phyloP scores from a whole-genome alignment of 352 stramenopile species.

The Pythium scleroteichum region DNA sequence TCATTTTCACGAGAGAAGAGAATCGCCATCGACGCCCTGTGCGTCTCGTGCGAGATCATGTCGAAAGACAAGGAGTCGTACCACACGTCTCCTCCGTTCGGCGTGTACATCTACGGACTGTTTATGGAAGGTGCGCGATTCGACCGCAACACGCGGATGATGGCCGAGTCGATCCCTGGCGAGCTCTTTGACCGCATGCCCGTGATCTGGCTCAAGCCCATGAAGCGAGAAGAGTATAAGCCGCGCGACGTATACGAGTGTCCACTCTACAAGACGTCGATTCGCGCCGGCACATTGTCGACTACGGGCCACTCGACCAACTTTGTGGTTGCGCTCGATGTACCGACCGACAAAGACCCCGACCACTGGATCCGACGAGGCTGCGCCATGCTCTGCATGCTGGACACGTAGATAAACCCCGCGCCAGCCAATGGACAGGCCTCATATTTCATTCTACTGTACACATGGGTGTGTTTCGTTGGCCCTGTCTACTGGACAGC shows the following conservation, averaged over 20 bases:
- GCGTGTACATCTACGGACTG: slow-evolving; percentile 94
- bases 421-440: background rate
- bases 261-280: slow-evolving; percentile 93
- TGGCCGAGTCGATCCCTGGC: slow-evolving; percentile 89
- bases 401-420: slow-evolving; percentile 77
- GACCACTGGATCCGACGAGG: slow-evolving; percentile 94
- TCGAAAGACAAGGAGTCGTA: slow-evolving; percentile 74
- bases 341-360: slow-evolving; percentile 78
- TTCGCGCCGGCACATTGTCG: slow-evolving; percentile 88
- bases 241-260: slow-evolving; percentile 85
- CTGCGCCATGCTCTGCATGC: slow-evolving; percentile 94
- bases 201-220: slow-evolving; percentile 91
- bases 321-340: slow-evolving; percentile 88
- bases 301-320: slow-evolving; percentile 95
- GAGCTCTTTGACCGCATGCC: slow-evolving; percentile 91
- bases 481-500: background rate
- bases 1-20: slow-evolving; percentile 88
- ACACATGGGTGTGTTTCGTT: background rate
- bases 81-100: slow-evolving; percentile 57
- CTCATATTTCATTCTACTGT: slow-evolving; percentile 9
- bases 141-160: slow-evolving; percentile 65
- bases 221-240: slow-evolving; percentile 75
- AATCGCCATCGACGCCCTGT: slow-evolving; percentile 92
- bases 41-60: slow-evolving; percentile 83
- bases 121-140: slow-evolving; percentile 95